Evolutionary conservation across 257 asterid genomes (phyloP), one percentile per base, ranked within the genome.

Genomic region (Salvia rosmarinus): DNA sequence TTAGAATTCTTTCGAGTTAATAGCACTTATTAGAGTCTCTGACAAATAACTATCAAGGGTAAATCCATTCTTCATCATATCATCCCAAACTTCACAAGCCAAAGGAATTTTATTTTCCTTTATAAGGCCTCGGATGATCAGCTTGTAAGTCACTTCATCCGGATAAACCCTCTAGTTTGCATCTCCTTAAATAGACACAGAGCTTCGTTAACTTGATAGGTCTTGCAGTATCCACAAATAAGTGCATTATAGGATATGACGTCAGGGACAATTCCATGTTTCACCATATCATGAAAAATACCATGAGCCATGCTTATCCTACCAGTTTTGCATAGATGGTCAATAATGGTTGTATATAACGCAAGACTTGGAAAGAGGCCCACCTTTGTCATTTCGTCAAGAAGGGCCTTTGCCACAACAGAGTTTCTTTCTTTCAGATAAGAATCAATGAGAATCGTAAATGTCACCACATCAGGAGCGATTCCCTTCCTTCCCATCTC

Each of bases 41-140:
- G 98, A 90, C 66, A 89, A 78, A 85, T 88, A 87, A 72, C 84
- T 80, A 58, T 95, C 96, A 73, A 91, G 98, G 4, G 96, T 85
- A 80, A 86, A 91, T 32, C 99, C 99, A 80, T 82, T 88, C 81
- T 83, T 96, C 98, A 95, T 89, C 98, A 95, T 91, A 59, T 81
- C 89, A 78, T 91, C 98, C 99, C 99, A 95, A 42, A 91, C 76
- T 46, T 84, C 80, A 83, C 91, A 85, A 60, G 99, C 99, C 85
- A 76, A 68, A 39, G 87, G 64, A 70, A 85, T 70, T 70, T 85
- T 86, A 49, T 81, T 88, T 78, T 88, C 96, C 76, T 76, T 87
- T 77, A 94, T 70, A 62, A 91, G 90, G 75, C 96, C 98, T 75
- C 84, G 75, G 67, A 94, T 83, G 52, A 91, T 85, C 79, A 91